Percentiles rank a stretch among this genome's conserved stretches.
Evolutionary conservation across 2,329 filamentous ascomycete genomes (phyloP).

Genomic region (Pyricularia sp.): DNA sequence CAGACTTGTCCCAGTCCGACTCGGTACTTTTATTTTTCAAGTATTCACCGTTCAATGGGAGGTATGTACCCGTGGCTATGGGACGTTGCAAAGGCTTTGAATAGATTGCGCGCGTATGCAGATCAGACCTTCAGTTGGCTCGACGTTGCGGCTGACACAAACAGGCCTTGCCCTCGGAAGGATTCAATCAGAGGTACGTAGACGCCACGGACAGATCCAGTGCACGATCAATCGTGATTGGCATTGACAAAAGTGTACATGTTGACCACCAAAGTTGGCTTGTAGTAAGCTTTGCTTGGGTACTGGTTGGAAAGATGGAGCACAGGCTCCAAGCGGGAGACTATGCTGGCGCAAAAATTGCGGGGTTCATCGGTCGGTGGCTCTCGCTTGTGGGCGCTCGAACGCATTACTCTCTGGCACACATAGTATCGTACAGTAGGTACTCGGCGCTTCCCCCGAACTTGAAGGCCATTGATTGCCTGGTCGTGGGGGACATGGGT

Average conservation of each 20-base stretch:
- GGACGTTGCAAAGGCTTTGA: neutral
- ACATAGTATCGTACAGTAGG: neutral
- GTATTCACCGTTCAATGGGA: neutral
- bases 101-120: neutral
- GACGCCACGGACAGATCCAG: neutral
- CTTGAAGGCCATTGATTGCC: neutral
- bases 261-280: neutral
- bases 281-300: neutral
- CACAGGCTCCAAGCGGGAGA: neutral
- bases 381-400: neutral
- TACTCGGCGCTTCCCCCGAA: neutral
- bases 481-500: neutral
- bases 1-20: neutral
- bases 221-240: neutral
- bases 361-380: neutral
- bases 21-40: neutral
- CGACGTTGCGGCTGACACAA: neutral
- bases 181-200: neutral
- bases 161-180: neutral
- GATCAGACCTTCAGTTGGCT: neutral
- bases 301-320: neutral
- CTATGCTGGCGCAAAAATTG: neutral
- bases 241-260: neutral
- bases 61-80: neutral
- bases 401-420: neutral